A percentile compares a stretch with the other conserved stretches of the same genome.
phyloP scores from a whole-genome alignment of 2,329 filamentous ascomycete species.

The Fusarium sp. region DNA sequence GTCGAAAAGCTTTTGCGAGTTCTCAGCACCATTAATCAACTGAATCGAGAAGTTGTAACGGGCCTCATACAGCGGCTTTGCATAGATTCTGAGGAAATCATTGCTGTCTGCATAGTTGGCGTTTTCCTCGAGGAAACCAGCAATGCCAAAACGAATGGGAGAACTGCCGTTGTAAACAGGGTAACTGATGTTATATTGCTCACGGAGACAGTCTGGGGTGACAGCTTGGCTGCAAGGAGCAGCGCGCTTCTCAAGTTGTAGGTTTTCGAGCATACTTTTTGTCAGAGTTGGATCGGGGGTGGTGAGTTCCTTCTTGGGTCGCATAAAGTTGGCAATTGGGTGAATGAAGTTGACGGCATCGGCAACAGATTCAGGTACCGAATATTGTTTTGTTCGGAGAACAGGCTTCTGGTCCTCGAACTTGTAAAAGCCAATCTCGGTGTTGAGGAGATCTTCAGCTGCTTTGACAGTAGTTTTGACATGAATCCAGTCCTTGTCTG shows the following conservation, averaged over 20 bases:
- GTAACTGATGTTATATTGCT: conserved; percentile 61
- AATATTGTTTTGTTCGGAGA: conserved; percentile 60
- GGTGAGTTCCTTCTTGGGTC: conserved; percentile 51
- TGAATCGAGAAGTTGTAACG: conserved; percentile 57
- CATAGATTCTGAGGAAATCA: conserved; percentile 54
- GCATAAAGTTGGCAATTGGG: conserved; percentile 64
- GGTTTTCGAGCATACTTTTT: conserved; percentile 8
- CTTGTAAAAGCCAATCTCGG: conserved; percentile 57
- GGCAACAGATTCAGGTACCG: conserved; percentile 56
- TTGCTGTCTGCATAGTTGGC: conserved; percentile 58
- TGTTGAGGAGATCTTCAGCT: conserved; percentile 57
- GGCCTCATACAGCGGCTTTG: conserved; percentile 52
- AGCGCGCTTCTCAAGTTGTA: conserved; percentile 39
- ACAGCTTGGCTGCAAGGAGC: conserved; percentile 51
- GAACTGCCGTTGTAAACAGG: conserved; percentile 48
- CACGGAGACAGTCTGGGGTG: conserved; percentile 56
- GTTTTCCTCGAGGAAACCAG: conserved; percentile 64
- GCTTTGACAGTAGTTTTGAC: conserved; percentile 56
- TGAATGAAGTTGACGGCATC: conserved; percentile 60
- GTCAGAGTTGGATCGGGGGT: conserved; percentile 28
- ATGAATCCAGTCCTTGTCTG: conserved; percentile 57
- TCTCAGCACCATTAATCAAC: conserved; percentile 59
- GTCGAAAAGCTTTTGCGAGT: conserved; percentile 54
- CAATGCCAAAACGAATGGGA: conserved; percentile 58
- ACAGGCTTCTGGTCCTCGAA: conserved; percentile 55